Base-by-base conservation (phyloP, 169 alveolate genomes). In the Cryptosporidium parvum region DNA sequence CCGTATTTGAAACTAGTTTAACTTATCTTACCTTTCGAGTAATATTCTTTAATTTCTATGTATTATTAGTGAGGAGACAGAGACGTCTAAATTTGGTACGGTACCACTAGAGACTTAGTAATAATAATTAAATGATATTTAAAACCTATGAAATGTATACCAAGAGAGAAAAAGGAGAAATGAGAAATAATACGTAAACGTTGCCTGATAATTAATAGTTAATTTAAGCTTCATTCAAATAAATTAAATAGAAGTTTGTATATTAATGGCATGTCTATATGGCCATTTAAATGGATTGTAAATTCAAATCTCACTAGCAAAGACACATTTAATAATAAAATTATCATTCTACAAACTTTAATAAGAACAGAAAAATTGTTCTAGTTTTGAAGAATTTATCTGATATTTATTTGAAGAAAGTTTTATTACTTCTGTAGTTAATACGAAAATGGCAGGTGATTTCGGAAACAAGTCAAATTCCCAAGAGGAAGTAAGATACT, bases 401-500 rank as follows among this genome's bases (percentile, higher is more conserved):
- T 33, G 51, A 37, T 65, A 35, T 65, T 33, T 65, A 65, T 65
- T 37, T 65, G 16, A 65, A 65, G 72, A 12, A 31, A 65, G 72
- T 65, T 16, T n/a, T 2, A 52, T 26, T 65, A 65, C 51, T 65
- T 9, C 16, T 65, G 51, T 65, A 26, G 26, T 8, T 7, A 5
- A 14, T n/a, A 29, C 59, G 35, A 65, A 44, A 39, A 80, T 80
- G 89, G 75, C 89, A 62, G 89, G 89, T 23, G 75, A 65, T 45
- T 80, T 61, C 68, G 89, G 89, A 61, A 80, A 80, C 68, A 80
- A 80, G 42, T 67, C 72, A 45, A 80, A 45, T 62, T 80, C 89
- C 37, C 89, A 80, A 33, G 89, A 80, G 73, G 89, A 80, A 2
- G 89, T 80, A 10, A 80, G 89, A 80, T 80, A 80, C 51, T 80